Evolutionary conservation across 176 grass and related monocot species (phyloP).

Genomic region (Typha latifolia): DNA sequence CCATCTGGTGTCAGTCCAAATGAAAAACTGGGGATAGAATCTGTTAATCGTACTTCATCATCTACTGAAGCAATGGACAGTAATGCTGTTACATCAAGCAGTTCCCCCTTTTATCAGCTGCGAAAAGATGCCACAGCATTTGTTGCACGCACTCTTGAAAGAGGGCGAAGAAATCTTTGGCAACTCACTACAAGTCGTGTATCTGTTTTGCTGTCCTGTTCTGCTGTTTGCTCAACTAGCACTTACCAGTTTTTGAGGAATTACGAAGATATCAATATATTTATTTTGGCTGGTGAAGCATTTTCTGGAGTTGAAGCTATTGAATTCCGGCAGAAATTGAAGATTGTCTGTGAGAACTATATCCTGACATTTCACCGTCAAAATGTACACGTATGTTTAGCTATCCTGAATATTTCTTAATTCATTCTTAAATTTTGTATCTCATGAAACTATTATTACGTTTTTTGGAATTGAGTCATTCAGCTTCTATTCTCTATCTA

Average conservation of each 20-base stretch:
- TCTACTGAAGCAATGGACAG: conserved; percentile 24
- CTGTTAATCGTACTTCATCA: conserved; percentile 24
- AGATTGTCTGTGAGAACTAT: conserved; percentile 79
- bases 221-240: conserved; percentile 81
- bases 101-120: conserved; percentile 83
- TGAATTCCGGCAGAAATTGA: conserved; percentile 90
- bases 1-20: background rate
- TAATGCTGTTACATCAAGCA: conserved; percentile 38
- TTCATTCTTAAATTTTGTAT: conserved; percentile 12
- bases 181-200: conserved; percentile 92
- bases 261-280: conserved; percentile 84
- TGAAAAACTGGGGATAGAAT: conserved; percentile 19
- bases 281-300: conserved; percentile 96
- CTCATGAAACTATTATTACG: background rate
- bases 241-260: conserved; percentile 97
- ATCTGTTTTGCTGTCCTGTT: conserved; percentile 75
- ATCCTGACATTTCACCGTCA: conserved; percentile 73
- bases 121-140: conserved; percentile 72
- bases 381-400: conserved; percentile 86
- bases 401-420: conserved; percentile 5
- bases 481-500: conserved; percentile 10
- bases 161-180: conserved; percentile 96
- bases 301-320: conserved; percentile 89
- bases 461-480: conserved; percentile 17
- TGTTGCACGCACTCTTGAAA: conserved; percentile 73